A percentile compares a stretch with the other conserved stretches of the same genome.
Evolutionary conservation across 441 rosid genomes (phyloP).

Genomic region (Biscutella auriculata): DNA sequence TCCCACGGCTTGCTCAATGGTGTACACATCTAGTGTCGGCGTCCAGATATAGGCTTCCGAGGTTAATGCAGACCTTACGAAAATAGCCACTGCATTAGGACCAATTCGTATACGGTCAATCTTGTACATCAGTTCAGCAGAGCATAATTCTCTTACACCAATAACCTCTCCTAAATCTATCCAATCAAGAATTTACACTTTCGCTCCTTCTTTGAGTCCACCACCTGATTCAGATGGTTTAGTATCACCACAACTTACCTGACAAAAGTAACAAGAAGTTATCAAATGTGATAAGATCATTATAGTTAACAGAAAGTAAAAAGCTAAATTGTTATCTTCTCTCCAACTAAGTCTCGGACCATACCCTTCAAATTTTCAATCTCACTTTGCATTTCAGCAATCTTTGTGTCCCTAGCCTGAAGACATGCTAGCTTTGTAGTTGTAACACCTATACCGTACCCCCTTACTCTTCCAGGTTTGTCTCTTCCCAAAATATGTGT

Average conservation of each 20-base stretch:
- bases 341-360: neutral
- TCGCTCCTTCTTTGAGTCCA: neutral
- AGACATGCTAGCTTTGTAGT: neutral
- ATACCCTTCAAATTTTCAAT: neutral
- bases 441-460: neutral
- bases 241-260: neutral
- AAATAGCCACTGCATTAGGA: neutral
- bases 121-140: neutral
- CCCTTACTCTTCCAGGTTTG: neutral
- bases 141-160: neutral
- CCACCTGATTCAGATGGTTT: neutral
- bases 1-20: neutral
- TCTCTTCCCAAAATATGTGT: neutral
- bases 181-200: neutral
- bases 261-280: neutral
- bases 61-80: neutral
- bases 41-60: no score
- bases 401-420: neutral
- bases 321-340: neutral
- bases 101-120: neutral
- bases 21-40: no score
- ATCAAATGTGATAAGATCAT: neutral
- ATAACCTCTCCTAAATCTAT: neutral
- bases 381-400: neutral
- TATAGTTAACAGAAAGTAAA: neutral